Base-by-base conservation (phyloP, 2,329 filamentous ascomycete genomes). In the Alternaria brassicicola region DNA sequence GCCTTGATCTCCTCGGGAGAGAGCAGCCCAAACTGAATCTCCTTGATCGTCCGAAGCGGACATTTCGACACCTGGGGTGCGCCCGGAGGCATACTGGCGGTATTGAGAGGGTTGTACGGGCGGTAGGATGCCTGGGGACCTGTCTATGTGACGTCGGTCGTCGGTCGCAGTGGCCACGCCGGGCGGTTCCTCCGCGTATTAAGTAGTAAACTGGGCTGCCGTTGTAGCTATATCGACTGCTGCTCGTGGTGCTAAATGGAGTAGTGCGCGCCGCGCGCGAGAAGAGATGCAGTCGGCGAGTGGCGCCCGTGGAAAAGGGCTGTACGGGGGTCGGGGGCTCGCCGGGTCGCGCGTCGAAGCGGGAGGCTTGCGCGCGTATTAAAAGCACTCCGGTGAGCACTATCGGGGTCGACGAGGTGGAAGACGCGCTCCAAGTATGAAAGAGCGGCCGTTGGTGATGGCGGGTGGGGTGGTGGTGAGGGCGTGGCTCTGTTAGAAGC, bases 1-100 rank as follows among this genome's bases (percentile, higher is more conserved):
- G 90, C 93, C 84, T 99, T 98, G 81, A 98, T 97, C 83, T 99
- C 96, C 78, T 99, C 95, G 25, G 95, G 95, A 33, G 95, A 96
- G 80, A 99, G 87, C 77, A 99, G 87, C 76, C 95, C 95, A 77
- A 99, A 99, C 84, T 99, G 96, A 73, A 99, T 97, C 85, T 99
- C 96, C 85, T 97, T 90, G 74, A 99, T 93, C 68, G 91, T 96
- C 85, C 95, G 94, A 86, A 98, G 86, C 79, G 93, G 93, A 87
- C 75, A 77, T 69, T 76, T 77, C 13, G 75, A 77, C 63, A 70
- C 65, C 91, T 93, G 86, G 91, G 93, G 78, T 92, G 97, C 81
- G 93, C 92, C 76, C 82, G 96, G 96, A 83, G 94, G 87, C 95
- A 99, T 78, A 66, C 48, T 76, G 66, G 70, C 72, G 66, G 66